Conservation (phyloP, 352 stramenopile species). For the Phytopythium kandeliae region DNA sequence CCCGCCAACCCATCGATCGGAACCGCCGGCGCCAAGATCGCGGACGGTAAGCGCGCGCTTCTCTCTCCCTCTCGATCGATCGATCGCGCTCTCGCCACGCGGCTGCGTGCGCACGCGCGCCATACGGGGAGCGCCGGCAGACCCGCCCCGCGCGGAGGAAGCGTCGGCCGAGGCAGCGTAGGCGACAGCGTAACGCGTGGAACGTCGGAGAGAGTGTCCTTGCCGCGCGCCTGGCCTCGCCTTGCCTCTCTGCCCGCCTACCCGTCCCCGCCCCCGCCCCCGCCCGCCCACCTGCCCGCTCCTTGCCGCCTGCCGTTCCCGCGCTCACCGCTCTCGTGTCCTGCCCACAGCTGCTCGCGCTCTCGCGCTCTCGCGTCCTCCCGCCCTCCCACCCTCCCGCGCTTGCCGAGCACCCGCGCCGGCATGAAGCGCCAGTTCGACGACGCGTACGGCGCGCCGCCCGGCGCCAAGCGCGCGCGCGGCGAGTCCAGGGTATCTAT, state of each 20-base stretch:
- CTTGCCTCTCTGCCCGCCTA: background rate
- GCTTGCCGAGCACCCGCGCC: conserved; percentile 1
- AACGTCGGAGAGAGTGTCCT: no score
- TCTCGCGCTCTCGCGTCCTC: no score
- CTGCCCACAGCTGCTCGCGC: no score
- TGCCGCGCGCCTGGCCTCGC: background rate
- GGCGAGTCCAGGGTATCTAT: conserved; percentile 42
- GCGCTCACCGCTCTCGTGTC: background rate
- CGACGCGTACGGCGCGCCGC: conserved; percentile 17
- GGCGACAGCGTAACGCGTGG: conserved; percentile 5
- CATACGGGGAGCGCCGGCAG: background rate
- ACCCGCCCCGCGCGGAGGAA: background rate
- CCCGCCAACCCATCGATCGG: no score
- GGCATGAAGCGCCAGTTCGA: conserved; percentile 45
- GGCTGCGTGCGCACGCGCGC: no score
- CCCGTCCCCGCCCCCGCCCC: background rate
- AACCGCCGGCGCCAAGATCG: background rate
- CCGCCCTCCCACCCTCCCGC: no score
- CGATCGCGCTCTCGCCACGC: background rate
- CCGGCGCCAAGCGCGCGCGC: conserved; percentile 30
- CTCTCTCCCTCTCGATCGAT: background rate
- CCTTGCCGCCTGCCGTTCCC: no score
- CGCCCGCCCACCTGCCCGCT: no score
- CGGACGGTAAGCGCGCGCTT: background rate
- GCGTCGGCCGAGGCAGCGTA: conserved; percentile 1